These are phyloP conservation scores for Caloboletus inedulis DNA, from an alignment of 1,284 basidiomycete species.

Conservation along the genomic window DNA sequence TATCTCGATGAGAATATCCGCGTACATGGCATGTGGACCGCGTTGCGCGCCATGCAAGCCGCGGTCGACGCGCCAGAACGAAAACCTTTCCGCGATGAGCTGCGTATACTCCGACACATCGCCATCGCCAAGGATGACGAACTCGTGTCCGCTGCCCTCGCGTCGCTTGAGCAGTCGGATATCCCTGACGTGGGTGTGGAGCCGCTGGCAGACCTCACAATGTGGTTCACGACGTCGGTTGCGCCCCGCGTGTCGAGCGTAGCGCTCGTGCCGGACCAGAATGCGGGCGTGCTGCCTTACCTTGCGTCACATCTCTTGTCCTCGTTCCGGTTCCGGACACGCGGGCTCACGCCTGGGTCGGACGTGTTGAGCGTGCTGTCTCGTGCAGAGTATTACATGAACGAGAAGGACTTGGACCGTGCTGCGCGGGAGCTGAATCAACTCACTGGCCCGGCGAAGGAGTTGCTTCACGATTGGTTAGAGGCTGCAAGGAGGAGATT, in stretches of 20 bases:
- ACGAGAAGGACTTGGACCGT: slow-evolving; percentile 90
- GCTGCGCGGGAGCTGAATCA: slow-evolving; percentile 93
- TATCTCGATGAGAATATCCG: slow-evolving; percentile 90
- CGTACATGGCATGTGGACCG: slow-evolving; percentile 79
- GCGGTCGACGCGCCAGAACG: slow-evolving; percentile 60
- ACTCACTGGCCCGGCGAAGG: slow-evolving; percentile 81
- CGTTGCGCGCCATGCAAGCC: slow-evolving; percentile 61
- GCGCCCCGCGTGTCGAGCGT: slow-evolving; percentile 84
- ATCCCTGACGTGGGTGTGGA: slow-evolving; percentile 86
- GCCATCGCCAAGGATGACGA: slow-evolving; percentile 68
- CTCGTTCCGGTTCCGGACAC: slow-evolving; percentile 75
- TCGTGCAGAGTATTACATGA: slow-evolving; percentile 86
- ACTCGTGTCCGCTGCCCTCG: slow-evolving; percentile 66
- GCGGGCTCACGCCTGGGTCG: slow-evolving; percentile 71
- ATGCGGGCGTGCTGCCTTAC: slow-evolving; percentile 86
- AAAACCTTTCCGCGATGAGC: slow-evolving; percentile 85
- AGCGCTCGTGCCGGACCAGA: slow-evolving; percentile 85
- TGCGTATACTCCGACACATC: slow-evolving; percentile 77
- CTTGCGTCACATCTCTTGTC: slow-evolving; percentile 79
- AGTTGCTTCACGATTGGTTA: slow-evolving; percentile 88
- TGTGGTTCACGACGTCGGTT: slow-evolving; percentile 87
- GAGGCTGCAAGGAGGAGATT: slow-evolving; percentile 84
- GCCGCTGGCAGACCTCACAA: slow-evolving; percentile 82
- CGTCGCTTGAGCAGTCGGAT: slow-evolving; percentile 70
- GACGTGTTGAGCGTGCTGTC: slow-evolving; percentile 88